Conservation (phyloP, 2,329 filamentous ascomycete genomes). For the Aspergillus neotritici region DNA sequence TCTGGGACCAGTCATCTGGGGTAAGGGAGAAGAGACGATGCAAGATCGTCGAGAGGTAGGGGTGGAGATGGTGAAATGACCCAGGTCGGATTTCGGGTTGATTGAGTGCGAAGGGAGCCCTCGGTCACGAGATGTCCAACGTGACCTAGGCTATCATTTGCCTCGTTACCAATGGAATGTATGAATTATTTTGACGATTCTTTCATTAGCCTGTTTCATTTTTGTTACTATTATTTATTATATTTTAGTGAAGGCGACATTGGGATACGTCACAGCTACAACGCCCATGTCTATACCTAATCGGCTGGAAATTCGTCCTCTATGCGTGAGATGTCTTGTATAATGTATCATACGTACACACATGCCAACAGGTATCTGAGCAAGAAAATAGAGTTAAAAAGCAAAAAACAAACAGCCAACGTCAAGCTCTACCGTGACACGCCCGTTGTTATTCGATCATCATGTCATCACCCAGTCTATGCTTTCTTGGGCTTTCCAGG, state of each 20-base stretch:
- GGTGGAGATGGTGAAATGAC: too few relatives aligned
- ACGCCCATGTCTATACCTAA: not conserved
- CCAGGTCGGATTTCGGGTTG: too few relatives aligned
- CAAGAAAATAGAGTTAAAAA: slow-evolving; percentile 2
- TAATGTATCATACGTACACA: slow-evolving; percentile 8
- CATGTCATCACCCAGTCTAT: slow-evolving; percentile 19
- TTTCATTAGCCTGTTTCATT: not conserved
- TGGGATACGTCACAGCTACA: too few relatives aligned
- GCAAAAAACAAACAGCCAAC: slow-evolving; percentile 4
- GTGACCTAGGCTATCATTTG: too few relatives aligned
- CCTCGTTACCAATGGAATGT: too few relatives aligned
- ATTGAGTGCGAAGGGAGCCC: too few relatives aligned
- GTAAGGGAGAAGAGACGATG: too few relatives aligned
- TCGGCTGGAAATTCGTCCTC: slow-evolving; percentile 6
- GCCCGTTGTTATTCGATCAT: slow-evolving; percentile 10
- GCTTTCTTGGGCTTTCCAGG: slow-evolving; percentile 34
- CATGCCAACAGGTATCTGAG: slow-evolving; percentile 13
- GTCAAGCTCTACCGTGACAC: slow-evolving; percentile 20
- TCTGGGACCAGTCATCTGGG: too few relatives aligned
- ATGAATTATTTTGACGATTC: too few relatives aligned
- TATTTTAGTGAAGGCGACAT: too few relatives aligned
- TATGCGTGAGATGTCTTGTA: slow-evolving; percentile 12
- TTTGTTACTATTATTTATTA: not conserved
- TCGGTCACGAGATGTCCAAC: too few relatives aligned
- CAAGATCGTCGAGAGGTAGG: too few relatives aligned